Conservation (phyloP, 768 basidiomycete genomes). For the Suillus plorans region DNA sequence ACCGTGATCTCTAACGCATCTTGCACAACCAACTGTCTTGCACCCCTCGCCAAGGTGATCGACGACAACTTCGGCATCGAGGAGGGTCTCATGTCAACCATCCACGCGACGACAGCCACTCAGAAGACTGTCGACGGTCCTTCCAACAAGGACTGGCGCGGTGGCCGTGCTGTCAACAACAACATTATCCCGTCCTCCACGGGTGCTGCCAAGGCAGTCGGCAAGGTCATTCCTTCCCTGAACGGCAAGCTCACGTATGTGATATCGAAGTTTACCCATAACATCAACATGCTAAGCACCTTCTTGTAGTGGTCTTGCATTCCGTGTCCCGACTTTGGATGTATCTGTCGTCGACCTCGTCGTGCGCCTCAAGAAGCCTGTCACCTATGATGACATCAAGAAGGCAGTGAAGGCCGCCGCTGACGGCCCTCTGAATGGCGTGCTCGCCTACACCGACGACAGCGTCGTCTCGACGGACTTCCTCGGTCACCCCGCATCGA, state of each 20-base stretch:
- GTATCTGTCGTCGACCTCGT: conserved; percentile 99
- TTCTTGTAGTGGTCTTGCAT: conserved; percentile 73
- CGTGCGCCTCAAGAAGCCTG: conserved; percentile 82
- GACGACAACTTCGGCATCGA: conserved; percentile 95
- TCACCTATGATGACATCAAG: conserved; percentile 93
- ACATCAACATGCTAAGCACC: conserved; percentile 7
- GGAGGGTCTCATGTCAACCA: conserved; percentile 98
- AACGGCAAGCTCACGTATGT: conserved; percentile 97
- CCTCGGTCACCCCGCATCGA: conserved; percentile 73
- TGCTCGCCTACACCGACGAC: conserved; percentile 92
- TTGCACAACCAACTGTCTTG: conserved; percentile 99
- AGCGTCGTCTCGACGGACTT: conserved; percentile 93
- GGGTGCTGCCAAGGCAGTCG: conserved; percentile 98
- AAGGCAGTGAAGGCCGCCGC: conserved; percentile 76
- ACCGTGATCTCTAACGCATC: conserved; percentile 97
- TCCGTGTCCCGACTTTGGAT: conserved; percentile 96
- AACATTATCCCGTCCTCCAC: conserved; percentile 99
- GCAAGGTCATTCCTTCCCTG: conserved; percentile 93
- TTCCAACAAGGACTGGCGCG: conserved; percentile 96
- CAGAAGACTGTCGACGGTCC: conserved; percentile 96
- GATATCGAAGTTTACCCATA: not conserved
- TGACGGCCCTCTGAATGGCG: conserved; percentile 64
- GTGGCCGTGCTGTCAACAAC: conserved; percentile 91
- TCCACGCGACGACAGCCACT: conserved; percentile 95
- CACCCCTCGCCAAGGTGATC: conserved; percentile 98